Conservation (phyloP, 331 rosid genomes). For the Pyrus hybrid region DNA sequence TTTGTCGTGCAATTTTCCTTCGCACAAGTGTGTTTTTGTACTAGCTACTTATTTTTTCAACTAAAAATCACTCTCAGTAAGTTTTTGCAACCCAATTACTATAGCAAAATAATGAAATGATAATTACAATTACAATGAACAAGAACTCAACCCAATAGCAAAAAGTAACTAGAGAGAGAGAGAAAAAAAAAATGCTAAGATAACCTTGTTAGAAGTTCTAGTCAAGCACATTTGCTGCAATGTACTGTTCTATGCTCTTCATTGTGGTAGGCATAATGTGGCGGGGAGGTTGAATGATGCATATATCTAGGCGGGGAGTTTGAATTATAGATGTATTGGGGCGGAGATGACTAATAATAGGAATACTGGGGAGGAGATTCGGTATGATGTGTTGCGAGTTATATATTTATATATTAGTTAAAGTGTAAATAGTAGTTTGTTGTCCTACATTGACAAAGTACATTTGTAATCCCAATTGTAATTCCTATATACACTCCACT, state of each 20-base stretch:
- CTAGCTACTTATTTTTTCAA: no score
- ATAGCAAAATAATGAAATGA: background rate
- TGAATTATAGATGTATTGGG: conserved; percentile 26
- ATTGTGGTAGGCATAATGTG: conserved; percentile 31
- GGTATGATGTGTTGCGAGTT: no score
- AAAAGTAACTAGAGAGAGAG: background rate
- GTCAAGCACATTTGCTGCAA: background rate
- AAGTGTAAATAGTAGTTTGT: no score
- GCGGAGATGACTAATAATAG: conserved; percentile 29
- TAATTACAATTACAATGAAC: background rate
- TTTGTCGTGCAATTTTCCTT: no score
- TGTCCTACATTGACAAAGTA: no score
- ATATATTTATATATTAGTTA: no score
- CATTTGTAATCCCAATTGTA: no score
- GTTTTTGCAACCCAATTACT: background rate
- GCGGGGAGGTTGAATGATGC: conserved; percentile 26
- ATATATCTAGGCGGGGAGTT: conserved; percentile 33
- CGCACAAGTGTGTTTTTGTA: no score
- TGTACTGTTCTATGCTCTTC: background rate
- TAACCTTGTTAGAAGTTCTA: background rate
- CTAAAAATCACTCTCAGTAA: background rate
- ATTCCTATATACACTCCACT: no score
- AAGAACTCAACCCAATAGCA: background rate
- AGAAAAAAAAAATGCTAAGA: background rate
- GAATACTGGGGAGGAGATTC: conserved; percentile 16